phyloP scores from a whole-genome alignment of 805 yeast genomes.

The Candida parachauliodes region DNA sequence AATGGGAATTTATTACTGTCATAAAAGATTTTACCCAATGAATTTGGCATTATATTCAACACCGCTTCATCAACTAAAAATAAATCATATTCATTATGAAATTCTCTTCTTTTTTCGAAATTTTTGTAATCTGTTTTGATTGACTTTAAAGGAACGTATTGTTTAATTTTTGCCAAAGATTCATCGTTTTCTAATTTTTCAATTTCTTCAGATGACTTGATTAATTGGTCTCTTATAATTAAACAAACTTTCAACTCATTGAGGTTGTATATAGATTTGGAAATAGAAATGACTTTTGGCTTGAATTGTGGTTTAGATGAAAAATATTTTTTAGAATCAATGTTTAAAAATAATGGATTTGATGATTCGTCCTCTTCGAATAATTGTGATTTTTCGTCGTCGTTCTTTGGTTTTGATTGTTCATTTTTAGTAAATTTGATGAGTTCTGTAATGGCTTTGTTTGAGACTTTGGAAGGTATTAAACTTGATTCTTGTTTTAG shows the following conservation, averaged over 20 bases:
- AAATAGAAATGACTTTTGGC: constrained; percentile 46
- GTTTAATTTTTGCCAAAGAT: constrained; percentile 42
- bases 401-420: constrained; percentile 21
- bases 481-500: constrained; percentile 6
- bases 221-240: constrained; percentile 60
- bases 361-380: constrained; percentile 49
- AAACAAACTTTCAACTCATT: constrained; percentile 54
- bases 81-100: constrained; percentile 63
- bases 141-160: constrained; percentile 67
- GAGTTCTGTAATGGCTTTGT: constrained; percentile 63
- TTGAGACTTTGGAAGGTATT: constrained; percentile 20
- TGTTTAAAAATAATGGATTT: constrained; percentile 53
- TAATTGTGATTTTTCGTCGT: constrained; percentile 42
- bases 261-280: constrained; percentile 42
- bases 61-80: constrained; percentile 84
- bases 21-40: constrained; percentile 79
- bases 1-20: constrained; percentile 54
- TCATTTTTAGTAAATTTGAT: constrained; percentile 49
- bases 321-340: constrained; percentile 64
- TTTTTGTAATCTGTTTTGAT: constrained; percentile 82
- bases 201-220: constrained; percentile 42
- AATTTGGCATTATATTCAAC: constrained; percentile 73
- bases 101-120: constrained; percentile 82
- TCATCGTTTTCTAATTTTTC: constrained; percentile 43
- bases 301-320: constrained; percentile 57